Base-by-base conservation (phyloP, 225 moss, liverwort and hornwort species). In the Physcomitrium patens region DNA sequence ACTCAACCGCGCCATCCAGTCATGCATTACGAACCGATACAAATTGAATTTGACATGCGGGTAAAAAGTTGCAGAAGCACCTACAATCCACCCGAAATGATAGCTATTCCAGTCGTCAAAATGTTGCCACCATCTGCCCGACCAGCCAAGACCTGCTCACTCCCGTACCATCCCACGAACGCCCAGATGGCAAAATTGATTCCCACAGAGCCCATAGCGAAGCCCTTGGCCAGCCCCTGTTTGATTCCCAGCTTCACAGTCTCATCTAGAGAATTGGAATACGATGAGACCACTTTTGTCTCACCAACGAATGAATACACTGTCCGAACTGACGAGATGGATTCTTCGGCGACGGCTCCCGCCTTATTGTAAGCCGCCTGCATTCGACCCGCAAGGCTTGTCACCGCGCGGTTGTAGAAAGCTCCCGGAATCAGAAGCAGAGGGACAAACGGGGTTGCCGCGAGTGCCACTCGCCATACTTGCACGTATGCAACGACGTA, bases 251-350 rank as follows among this genome's bases (percentile, higher is more conserved):
- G 63, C 14, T 57, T 28, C 24, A 85, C 86, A 8, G 81, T 82
- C 15, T 75, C 78, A 50, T 81, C 77, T 72, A 95, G 69, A 37
- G 74, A 83, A 4, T 56, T 18, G 1, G 77, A 53, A 41, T 87
- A 95, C 0, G 26, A 69, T 7, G 47, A 44, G 8, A 82, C 74
- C 16, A 80, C 80, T 20, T 65, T 81, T 11, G 81, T 46, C 71
- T 92, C 92, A 1, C 91, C 93, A 3, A 89, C 89, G 61, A 95
- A 95, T 0, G 95, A 93, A 19, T 89, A 95, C 10, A 95, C 91
- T 1, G 95, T 91, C 49, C 91, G 81, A 12, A 92, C 86, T 0
- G 95, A 91, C 0, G 95, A 91, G 69, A 95, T 76, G 6, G 93
- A 81, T 62, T 93, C 89, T 61, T 87, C 95, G 0, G 92, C 95